phyloP scores from a whole-genome alignment of 2,329 filamentous ascomycete genomes.

The Alternaria panax region DNA sequence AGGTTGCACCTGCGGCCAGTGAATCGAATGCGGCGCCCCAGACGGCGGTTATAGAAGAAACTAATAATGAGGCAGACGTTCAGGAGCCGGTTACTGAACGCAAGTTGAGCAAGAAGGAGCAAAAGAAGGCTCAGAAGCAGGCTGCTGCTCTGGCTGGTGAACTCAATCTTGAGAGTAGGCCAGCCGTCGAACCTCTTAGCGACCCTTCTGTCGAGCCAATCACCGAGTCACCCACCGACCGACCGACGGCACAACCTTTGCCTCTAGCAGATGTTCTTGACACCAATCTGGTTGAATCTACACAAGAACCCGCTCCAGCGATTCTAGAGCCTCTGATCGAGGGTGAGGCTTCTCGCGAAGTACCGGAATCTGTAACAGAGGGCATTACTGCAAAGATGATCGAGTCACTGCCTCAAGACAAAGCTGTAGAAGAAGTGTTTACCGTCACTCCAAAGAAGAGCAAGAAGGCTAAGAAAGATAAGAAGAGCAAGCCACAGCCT shows the following conservation, averaged over 20 bases:
- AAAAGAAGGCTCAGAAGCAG: slow-evolving; percentile 41
- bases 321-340: neutral
- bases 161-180: slow-evolving; percentile 5
- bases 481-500: slow-evolving; percentile 35
- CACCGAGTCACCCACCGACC: neutral
- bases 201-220: neutral
- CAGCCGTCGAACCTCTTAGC: neutral
- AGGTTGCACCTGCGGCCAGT: slow-evolving; percentile 2
- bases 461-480: slow-evolving; percentile 42
- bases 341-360: neutral
- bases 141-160: slow-evolving; percentile 18
- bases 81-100: slow-evolving; percentile 30
- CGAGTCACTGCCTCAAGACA: slow-evolving; percentile 15
- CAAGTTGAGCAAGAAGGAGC: slow-evolving; percentile 48
- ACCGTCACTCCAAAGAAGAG: slow-evolving; percentile 27
- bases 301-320: neutral
- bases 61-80: slow-evolving; percentile 5
- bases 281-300: neutral
- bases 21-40: neutral
- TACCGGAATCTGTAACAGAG: slow-evolving; percentile 3
- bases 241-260: slow-evolving; percentile 1
- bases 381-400: slow-evolving; percentile 7
- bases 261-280: neutral
- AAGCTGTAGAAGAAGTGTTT: slow-evolving; percentile 23
- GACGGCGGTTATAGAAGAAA: neutral